Conservation (phyloP, 208 protist species). For the Eutreptiella sp. region DNA sequence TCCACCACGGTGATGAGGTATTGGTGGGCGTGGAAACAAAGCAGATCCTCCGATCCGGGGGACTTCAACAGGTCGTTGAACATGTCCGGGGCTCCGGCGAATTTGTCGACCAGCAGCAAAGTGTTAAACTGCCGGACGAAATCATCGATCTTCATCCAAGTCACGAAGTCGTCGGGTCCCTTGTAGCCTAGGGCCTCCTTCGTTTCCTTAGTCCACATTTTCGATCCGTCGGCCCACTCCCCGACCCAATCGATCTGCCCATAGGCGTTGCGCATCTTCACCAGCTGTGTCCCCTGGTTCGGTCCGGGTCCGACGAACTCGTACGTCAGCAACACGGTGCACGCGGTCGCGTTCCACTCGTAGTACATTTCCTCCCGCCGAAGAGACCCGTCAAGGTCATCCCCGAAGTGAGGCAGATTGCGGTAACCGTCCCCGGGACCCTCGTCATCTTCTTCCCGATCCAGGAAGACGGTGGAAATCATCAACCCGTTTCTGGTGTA, state of each 20-base stretch:
- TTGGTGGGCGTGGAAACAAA: conserved; percentile 4
- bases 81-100: conserved; percentile 12
- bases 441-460: conserved; percentile 2
- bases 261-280: conserved; percentile 3
- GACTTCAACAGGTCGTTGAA: background rate
- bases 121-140: conserved; percentile 11
- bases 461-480: background rate
- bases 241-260: conserved; percentile 6
- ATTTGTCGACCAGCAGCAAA: conserved; percentile 4
- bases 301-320: conserved; percentile 2
- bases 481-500: background rate
- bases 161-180: conserved; percentile 18
- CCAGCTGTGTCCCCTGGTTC: conserved; percentile 12
- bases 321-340: conserved; percentile 3
- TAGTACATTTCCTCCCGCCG: no score
- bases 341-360: conserved; percentile 2
- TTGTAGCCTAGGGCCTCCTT: conserved; percentile 13
- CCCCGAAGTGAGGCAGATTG: background rate
- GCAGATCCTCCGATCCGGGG: background rate
- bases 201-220: conserved; percentile 1
- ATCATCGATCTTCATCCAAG: background rate
- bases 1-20: conserved; percentile 12
- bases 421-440: background rate
- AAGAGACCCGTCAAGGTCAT: no score
- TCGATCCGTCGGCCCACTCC: conserved; percentile 6